Evolutionary conservation across 257 asterid species (phyloP), one percentile per base, ranked within the genome.

Genomic region (Solanum stenotomum): DNA sequence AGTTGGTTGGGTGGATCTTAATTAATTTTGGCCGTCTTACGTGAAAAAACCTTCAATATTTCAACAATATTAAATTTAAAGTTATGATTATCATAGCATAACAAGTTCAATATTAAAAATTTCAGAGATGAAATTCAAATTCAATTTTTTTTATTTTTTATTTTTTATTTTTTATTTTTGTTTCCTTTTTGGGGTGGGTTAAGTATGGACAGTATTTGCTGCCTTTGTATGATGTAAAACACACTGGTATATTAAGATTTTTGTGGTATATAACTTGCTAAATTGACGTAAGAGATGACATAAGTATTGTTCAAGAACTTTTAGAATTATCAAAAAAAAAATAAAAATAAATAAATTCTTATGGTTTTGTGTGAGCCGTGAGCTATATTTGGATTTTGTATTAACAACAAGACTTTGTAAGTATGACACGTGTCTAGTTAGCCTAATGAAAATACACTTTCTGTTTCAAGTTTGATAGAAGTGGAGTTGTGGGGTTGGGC

Each of bases 201-300:
- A 44, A 16, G 67, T 81, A 27, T 46, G 29, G 83, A 67, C 82
- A 85, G 13, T 70, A 16, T 27, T 70, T 85, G 88, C 83, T 40
- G 83, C 83, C 83, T 4, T 85, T 85, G 52, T 31, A 85, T 44
- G 87, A 85, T 67, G 87, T 67, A 85, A 3, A 85, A 25, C 25
- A 20, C n/a, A 68, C 18, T 27, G 5, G 25, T 8, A 25, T 46
- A 25, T 27, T 46, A 81, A 16, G 40, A 46, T 46, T 46, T 44
- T 81, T 81, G 65, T 44, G 68, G 27, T 16, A 46, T 46, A 44
- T 46, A 16, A 77, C 15, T 18, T 46, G 29, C 85, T 81, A 25
- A 4, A 63, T 38, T 85, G 88, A 85, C 88, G 88, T 85, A 27
- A 42, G 83, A 68, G 15, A 16, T 85, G 88, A 85, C 88, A 67